A percentile compares a stretch with the other conserved stretches of the same genome.
Conservation (phyloP, 2,329 filamentous ascomycete species). For the Cercospora janseana region DNA sequence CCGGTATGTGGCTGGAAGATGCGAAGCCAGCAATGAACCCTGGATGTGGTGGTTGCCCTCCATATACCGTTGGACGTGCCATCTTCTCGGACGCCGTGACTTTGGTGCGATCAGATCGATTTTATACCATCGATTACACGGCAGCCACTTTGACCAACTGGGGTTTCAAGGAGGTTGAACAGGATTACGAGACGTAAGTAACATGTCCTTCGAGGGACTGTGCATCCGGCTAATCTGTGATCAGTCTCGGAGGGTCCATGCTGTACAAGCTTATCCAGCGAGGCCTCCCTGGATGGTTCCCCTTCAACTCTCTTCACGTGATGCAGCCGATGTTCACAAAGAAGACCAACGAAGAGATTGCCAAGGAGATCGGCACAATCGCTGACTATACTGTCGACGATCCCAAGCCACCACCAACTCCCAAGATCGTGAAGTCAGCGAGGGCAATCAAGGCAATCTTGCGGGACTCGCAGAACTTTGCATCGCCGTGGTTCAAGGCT, state of each 20-base stretch:
- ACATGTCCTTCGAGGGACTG: not conserved
- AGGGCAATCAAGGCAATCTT: not conserved
- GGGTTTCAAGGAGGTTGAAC: constrained; percentile 3
- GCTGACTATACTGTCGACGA: not conserved
- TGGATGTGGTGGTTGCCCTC: constrained; percentile 71
- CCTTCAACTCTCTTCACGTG: not conserved
- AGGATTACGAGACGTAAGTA: not conserved
- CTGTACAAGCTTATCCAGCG: not conserved
- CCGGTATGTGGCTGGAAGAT: constrained; percentile 73
- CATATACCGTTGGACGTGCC: constrained; percentile 73
- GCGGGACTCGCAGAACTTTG: not conserved
- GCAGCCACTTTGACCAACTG: constrained; percentile 12
- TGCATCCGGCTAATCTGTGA: not conserved
- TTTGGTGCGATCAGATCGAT: constrained; percentile 74
- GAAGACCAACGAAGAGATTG: not conserved
- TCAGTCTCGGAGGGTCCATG: not conserved
- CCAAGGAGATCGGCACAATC: not conserved
- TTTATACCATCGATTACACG: constrained; percentile 76
- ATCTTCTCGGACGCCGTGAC: constrained; percentile 75
- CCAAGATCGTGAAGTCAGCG: not conserved
- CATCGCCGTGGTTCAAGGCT: constrained; percentile 1
- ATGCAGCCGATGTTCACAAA: not conserved
- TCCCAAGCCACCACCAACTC: not conserved
- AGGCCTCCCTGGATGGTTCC: not conserved
- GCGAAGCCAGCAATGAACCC: constrained; percentile 69